A percentile compares a stretch with the other conserved stretches of the same genome.
phyloP scores from a whole-genome alignment of 2,329 filamentous ascomycete genomes.

The Ascochyta rabiei region DNA sequence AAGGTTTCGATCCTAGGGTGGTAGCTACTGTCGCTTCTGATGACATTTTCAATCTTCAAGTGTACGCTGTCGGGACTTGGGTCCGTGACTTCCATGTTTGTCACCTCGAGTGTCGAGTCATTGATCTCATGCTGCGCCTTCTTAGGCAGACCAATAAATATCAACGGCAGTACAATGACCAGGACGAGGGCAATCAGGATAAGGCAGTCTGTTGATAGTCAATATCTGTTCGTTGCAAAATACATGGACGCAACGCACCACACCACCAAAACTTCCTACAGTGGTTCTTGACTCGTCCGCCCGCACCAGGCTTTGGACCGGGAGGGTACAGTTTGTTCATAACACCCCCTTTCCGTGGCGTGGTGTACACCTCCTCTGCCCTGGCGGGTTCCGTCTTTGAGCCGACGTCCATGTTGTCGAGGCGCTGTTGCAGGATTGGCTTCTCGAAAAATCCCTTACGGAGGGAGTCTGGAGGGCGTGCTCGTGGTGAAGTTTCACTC shows the following conservation, averaged over 20 bases:
- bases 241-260: slow-evolving; percentile 29
- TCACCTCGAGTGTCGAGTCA: slow-evolving; percentile 58
- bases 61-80: slow-evolving; percentile 57
- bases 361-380: slow-evolving; percentile 26
- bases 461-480: neutral
- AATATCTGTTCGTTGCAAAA: neutral
- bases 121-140: slow-evolving; percentile 63
- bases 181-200: slow-evolving; percentile 57
- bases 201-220: slow-evolving; percentile 50
- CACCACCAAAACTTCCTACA: slow-evolving; percentile 49
- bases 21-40: slow-evolving; percentile 57
- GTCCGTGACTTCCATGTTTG: slow-evolving; percentile 57
- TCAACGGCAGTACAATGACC: slow-evolving; percentile 62
- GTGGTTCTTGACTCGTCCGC: slow-evolving; percentile 44
- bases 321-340: slow-evolving; percentile 45
- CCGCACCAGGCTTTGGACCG: slow-evolving; percentile 38
- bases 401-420: slow-evolving; percentile 28
- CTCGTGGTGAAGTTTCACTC: neutral
- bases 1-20: slow-evolving; percentile 63
- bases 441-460: neutral
- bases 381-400: slow-evolving; percentile 23
- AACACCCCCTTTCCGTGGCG: slow-evolving; percentile 35
- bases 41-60: slow-evolving; percentile 56
- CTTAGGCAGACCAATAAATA: slow-evolving; percentile 65
- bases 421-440: neutral